phyloP scores from a whole-genome alignment of 2,329 filamentous ascomycete species.

The Sarocladium brachiariae region DNA sequence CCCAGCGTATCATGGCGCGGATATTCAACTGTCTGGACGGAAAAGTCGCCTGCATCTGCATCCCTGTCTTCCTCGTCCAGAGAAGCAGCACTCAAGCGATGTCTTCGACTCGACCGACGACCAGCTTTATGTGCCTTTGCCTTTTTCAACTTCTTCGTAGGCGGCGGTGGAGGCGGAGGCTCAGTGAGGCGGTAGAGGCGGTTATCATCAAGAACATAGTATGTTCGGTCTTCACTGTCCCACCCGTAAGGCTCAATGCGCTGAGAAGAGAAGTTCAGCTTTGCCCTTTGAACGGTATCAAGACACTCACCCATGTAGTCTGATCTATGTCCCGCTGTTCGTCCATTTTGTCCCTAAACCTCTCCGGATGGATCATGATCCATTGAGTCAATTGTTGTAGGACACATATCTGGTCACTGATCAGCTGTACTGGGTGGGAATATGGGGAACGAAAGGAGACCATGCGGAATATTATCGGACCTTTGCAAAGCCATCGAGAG shows the following conservation, averaged over 20 bases:
- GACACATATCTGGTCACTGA: constrained; percentile 54
- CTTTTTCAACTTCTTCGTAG: constrained; percentile 59
- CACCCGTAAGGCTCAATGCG: constrained; percentile 80
- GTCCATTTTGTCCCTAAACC: constrained; percentile 78
- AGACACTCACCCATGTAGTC: constrained; percentile 64
- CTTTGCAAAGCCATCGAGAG: constrained; percentile 79
- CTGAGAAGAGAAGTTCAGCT: constrained; percentile 30
- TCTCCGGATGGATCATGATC: constrained; percentile 80
- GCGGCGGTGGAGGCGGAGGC: constrained; percentile 52
- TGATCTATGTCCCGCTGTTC: constrained; percentile 78
- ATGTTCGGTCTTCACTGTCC: constrained; percentile 78
- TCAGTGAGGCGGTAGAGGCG: constrained; percentile 86
- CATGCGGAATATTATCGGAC: constrained; percentile 30
- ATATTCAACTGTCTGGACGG: constrained; percentile 20
- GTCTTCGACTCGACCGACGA: constrained; percentile 64
- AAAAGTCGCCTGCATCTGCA: constrained; percentile 11
- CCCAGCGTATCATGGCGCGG: constrained; percentile 49
- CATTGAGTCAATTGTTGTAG: constrained; percentile 86
- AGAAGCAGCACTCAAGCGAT: constrained; percentile 19
- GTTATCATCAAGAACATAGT: constrained; percentile 91
- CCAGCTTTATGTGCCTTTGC: constrained; percentile 46
- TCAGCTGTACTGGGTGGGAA: too few relatives aligned
- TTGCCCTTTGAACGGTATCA: background rate
- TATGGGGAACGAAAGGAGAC: too few relatives aligned
- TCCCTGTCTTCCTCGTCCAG: background rate